phyloP scores from a whole-genome alignment of 441 rosid species.

The Flueggea neowawraea region DNA sequence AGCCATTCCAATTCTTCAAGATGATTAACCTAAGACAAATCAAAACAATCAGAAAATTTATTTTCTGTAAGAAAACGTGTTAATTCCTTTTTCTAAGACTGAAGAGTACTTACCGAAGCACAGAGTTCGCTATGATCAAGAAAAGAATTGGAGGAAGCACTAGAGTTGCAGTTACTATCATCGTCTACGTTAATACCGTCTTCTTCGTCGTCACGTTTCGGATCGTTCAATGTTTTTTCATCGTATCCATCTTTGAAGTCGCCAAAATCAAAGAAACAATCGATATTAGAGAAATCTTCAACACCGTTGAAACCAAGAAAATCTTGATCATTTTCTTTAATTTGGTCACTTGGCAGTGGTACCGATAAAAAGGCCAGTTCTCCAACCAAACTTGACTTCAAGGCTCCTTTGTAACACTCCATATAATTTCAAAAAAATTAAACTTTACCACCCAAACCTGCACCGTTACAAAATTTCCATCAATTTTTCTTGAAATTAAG shows the following conservation, averaged over 20 bases:
- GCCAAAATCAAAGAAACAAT: constrained; percentile 66
- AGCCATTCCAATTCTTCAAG: constrained; percentile 84
- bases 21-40: constrained; percentile 47
- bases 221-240: too few species aligned
- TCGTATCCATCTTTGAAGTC: constrained; percentile 20
- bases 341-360: too few species aligned
- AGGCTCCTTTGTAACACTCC: constrained; percentile 46
- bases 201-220: too few species aligned
- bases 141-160: constrained; percentile 30
- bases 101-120: constrained; percentile 51
- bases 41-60: neutral
- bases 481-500: too few species aligned
- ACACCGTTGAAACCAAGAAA: neutral
- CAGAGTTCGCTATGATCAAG: constrained; percentile 42
- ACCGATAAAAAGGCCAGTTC: constrained; percentile 21
- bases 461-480: too few species aligned
- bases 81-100: neutral
- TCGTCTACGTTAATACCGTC: constrained; percentile 23
- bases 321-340: too few species aligned
- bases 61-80: neutral
- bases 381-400: constrained; percentile 40
- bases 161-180: constrained; percentile 32
- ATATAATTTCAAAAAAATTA: constrained; percentile 2
- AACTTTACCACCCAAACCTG: too few species aligned
- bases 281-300: constrained; percentile 59